Evolutionary conservation across 1,284 basidiomycete genomes (phyloP), one percentile per base, ranked within the genome.

Genomic region (Austropuccinia psidii): DNA sequence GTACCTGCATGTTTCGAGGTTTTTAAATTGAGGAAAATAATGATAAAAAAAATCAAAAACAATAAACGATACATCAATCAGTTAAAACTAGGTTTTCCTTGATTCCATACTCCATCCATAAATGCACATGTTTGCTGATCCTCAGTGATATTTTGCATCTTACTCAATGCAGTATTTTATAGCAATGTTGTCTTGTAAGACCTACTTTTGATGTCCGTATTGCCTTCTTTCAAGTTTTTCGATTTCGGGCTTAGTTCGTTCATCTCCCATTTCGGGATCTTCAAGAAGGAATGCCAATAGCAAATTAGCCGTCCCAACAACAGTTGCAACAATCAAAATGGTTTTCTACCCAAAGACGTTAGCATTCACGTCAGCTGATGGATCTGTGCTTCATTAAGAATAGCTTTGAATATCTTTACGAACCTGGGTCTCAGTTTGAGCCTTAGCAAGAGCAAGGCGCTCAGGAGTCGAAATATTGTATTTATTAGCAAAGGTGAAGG

Each of bases 391-490:
- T 57, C 11, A 33, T 19, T 29, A 43, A 21, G n/a, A 41, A n/a
- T n/a, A 37, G 37, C 33, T 3, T 8, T 27, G 33, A 21, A 37
- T 15, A 9, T 6, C 7, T 7, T 17, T 17, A 43, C 75, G 54
- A 54, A 77, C 76, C 75, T 80, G 80, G 27, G 81, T 78, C 55
- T 81, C 80, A 47, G 80, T 80, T 31, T 81, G 80, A 13, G 80
- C 81, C 2, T 78, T 72, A 5, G 78, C 76, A 24, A 81, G 74
- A 17, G 79, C 80, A 7, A 74, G 67, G 9, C 81, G 76, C 31
- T 79, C 76, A 5, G 75, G 69, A 1, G 79, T 80, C 17, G 78
- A 80, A 7, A 74, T 62, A 0, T 76, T 67, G 52, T 77, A 79
- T 15, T 31, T 57, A 7, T 70, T 72, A 39, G 79, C 78, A 58